Evolutionary conservation across 1,139 yeast genomes (phyloP).

Genomic region (Debaryomyces coudertii): DNA sequence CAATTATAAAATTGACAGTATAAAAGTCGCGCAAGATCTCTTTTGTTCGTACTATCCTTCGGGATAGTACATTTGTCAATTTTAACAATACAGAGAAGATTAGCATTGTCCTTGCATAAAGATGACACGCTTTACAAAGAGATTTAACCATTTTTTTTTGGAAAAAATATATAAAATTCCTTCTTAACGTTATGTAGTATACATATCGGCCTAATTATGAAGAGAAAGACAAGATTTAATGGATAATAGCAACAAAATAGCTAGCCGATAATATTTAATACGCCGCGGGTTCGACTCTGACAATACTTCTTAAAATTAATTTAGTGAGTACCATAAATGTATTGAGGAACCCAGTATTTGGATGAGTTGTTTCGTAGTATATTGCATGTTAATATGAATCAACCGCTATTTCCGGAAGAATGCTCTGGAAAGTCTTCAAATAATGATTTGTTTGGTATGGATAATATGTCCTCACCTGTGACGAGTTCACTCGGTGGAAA

Average conservation of each 20-base stretch:
- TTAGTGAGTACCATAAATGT: not conserved
- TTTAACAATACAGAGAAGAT: conserved; percentile 96
- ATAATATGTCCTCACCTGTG: not conserved
- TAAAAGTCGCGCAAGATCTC: conserved; percentile 1
- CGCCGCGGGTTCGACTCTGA: not conserved
- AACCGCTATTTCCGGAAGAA: conserved; percentile 14
- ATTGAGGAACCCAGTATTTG: too few species aligned
- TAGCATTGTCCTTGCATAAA: conserved; percentile 99
- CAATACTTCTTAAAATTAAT: not conserved
- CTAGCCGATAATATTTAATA: too few species aligned
- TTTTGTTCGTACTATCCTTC: conserved; percentile 45
- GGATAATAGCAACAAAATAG: too few species aligned
- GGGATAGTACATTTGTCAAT: conserved; percentile 58
- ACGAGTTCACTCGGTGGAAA: conserved; percentile 20
- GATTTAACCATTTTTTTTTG: conserved; percentile 77
- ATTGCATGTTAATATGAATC: conserved; percentile 10
- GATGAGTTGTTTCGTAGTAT: not conserved
- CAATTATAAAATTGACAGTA: not conserved
- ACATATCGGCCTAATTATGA: not conserved
- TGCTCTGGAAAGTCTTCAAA: not conserved
- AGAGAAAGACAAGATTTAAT: too few species aligned
- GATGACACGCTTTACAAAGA: conserved; percentile 98
- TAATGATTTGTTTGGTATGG: conserved; percentile 11
- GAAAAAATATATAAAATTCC: not conserved
- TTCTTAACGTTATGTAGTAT: not conserved